phyloP scores from a whole-genome alignment of 192 early-diverging fungal species.

The Coemansia sp. region DNA sequence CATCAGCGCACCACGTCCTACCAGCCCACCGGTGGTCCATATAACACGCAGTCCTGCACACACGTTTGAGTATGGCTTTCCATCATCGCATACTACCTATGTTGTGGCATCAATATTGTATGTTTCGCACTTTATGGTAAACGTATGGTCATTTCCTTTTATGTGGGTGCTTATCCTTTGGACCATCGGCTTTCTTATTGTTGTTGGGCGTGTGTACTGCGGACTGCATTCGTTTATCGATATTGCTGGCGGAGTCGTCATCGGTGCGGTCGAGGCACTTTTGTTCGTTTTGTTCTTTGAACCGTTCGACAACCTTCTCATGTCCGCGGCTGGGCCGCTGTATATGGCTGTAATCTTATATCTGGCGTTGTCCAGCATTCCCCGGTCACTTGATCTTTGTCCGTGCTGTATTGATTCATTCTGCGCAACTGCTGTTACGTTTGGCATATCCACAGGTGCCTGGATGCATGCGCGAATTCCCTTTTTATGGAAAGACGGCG shows the following conservation, averaged over 20 bases:
- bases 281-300: conserved; percentile 34
- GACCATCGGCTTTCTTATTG: conserved; percentile 57
- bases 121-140: conserved; percentile 33
- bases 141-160: conserved; percentile 21
- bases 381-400: conserved; percentile 46
- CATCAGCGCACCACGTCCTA: conserved; percentile 81
- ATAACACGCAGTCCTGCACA: conserved; percentile 66
- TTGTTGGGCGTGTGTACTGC: conserved; percentile 76
- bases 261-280: conserved; percentile 64
- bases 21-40: conserved; percentile 72
- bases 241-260: conserved; percentile 65
- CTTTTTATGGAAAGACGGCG: conserved; percentile 34
- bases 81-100: conserved; percentile 86
- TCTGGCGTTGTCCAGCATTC: conserved; percentile 30
- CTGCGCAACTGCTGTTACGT: conserved; percentile 44
- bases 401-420: conserved; percentile 56
- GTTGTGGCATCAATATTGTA: conserved; percentile 72
- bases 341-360: conserved; percentile 31
- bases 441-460: conserved; percentile 37
- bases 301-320: conserved; percentile 29
- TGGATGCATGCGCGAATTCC: conserved; percentile 48
- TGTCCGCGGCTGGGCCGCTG: conserved; percentile 41
- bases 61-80: conserved; percentile 88
- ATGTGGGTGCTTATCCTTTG: conserved; percentile 56
- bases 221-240: conserved; percentile 88